These are phyloP conservation scores for Spathaspora sp. DNA, from an alignment of 805 yeast species.

Conservation along the genomic window DNA sequence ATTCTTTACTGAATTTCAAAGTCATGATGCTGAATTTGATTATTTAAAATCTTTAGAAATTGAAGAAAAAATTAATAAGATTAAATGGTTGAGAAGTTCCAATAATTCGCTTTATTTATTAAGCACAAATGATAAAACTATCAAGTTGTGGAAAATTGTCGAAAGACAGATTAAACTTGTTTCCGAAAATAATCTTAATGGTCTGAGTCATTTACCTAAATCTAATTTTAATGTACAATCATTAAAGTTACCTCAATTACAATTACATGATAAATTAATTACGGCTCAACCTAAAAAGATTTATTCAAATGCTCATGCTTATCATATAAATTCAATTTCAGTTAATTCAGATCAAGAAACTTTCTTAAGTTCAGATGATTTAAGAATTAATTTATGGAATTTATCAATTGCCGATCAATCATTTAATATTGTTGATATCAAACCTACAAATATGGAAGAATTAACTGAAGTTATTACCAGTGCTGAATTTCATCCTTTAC, in stretches of 20 bases:
- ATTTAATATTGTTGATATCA: slow-evolving; percentile 95
- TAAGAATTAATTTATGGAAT: slow-evolving; percentile 95
- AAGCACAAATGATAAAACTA: slow-evolving; percentile 96
- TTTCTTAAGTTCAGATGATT: slow-evolving; percentile 86
- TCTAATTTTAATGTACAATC: slow-evolving; percentile 22
- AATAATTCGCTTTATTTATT: slow-evolving; percentile 88
- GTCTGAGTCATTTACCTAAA: slow-evolving; percentile 19
- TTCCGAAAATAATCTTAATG: slow-evolving; percentile 76
- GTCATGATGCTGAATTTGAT: slow-evolving; percentile 98
- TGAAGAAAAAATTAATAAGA: slow-evolving; percentile 96
- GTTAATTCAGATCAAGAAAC: slow-evolving; percentile 96
- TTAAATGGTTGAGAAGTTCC: slow-evolving; percentile 89
- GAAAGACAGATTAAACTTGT: slow-evolving; percentile 91
- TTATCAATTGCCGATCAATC: slow-evolving; percentile 90
- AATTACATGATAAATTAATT: slow-evolving; percentile 91
- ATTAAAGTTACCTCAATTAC: slow-evolving; percentile 79
- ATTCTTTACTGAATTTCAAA: slow-evolving; percentile 94
- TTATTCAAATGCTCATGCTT: slow-evolving; percentile 95
- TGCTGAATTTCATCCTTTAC: slow-evolving; percentile 92
- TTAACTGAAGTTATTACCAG: slow-evolving; percentile 95
- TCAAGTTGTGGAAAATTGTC: slow-evolving; percentile 93
- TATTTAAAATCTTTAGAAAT: slow-evolving; percentile 93
- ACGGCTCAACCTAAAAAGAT: slow-evolving; percentile 92
- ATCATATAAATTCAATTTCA: slow-evolving; percentile 94
- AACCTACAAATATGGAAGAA: slow-evolving; percentile 98